Evolutionary conservation across 1,284 basidiomycete genomes (phyloP).

Genomic region (Trichosporon sp.): DNA sequence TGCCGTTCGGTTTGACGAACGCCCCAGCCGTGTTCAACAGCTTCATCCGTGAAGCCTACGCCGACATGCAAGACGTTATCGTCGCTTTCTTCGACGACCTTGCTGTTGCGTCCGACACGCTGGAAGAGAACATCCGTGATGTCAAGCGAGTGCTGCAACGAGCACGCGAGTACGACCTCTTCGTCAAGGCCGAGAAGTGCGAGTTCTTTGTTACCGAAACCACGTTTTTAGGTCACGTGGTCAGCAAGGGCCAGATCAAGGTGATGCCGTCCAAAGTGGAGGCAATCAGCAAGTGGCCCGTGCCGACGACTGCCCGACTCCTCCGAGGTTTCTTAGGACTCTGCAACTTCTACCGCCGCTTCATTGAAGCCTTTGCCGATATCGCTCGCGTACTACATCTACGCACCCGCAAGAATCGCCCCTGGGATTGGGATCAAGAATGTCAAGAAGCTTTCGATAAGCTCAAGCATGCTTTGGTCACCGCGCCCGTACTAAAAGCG

Average conservation of each 20-base stretch:
- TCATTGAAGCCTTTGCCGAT: conserved; percentile 48
- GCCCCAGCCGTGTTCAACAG: conserved; percentile 48
- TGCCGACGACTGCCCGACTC: conserved; percentile 40
- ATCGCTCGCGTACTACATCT: conserved; percentile 37
- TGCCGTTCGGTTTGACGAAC: conserved; percentile 52
- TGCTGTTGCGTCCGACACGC: conserved; percentile 50
- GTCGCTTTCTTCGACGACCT: conserved; percentile 48
- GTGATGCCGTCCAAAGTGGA: conserved; percentile 53
- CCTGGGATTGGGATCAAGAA: conserved; percentile 39
- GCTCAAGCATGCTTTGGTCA: conserved; percentile 45
- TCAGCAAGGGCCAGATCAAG: conserved; percentile 38
- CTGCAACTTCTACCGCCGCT: conserved; percentile 51
- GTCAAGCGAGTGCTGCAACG: conserved; percentile 43
- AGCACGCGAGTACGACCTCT: conserved; percentile 43
- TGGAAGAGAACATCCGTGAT: conserved; percentile 29
- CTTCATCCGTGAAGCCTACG: conserved; percentile 34
- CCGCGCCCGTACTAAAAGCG: conserved; percentile 46
- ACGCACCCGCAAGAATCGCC: conserved; percentile 22
- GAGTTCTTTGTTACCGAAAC: conserved; percentile 29
- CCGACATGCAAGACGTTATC: conserved; percentile 31
- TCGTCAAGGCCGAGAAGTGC: conserved; percentile 50
- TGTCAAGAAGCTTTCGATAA: conserved; percentile 46
- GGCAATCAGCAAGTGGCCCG: conserved; percentile 49
- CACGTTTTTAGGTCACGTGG: conserved; percentile 52
- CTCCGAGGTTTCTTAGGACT: conserved; percentile 50